These are phyloP conservation scores for Borovskyia barvae DNA, from an alignment of 208 protist genomes.

Conservation along the genomic window DNA sequence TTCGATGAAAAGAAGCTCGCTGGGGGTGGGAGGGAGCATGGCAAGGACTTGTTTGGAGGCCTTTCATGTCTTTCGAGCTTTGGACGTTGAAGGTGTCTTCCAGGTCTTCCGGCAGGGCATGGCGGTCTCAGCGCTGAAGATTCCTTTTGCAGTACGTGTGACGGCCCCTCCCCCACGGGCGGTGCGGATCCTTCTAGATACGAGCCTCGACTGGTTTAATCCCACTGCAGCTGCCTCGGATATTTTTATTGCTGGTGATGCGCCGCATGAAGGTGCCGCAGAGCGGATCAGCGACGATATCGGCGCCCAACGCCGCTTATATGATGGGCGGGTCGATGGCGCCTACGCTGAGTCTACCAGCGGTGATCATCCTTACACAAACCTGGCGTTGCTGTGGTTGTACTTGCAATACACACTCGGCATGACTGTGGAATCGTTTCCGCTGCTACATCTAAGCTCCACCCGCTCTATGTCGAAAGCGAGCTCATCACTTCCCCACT, in stretches of 20 bases:
- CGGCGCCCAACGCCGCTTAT: not conserved
- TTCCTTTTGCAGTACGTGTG: constrained; percentile 44
- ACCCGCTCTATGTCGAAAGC: not conserved
- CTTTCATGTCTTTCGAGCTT: constrained; percentile 6
- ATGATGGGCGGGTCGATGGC: too few species aligned
- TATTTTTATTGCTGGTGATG: constrained; percentile 92
- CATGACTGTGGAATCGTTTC: constrained; percentile 48
- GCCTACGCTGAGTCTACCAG: constrained; percentile 85
- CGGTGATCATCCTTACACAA: constrained; percentile 96
- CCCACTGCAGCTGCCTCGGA: constrained; percentile 37
- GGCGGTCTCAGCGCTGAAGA: not conserved
- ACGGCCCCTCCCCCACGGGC: constrained; percentile 63
- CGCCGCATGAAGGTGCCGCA: constrained; percentile 42
- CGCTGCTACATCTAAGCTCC: constrained; percentile 15
- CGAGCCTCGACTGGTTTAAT: constrained; percentile 94
- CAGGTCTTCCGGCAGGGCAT: not conserved
- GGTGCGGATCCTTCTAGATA: constrained; percentile 92
- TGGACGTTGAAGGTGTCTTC: constrained; percentile 12
- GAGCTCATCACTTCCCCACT: not conserved
- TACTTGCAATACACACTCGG: constrained; percentile 41
- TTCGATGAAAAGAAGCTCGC: too few species aligned
- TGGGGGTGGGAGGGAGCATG: too few species aligned
- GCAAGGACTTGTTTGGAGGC: too few species aligned
- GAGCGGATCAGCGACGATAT: not conserved
- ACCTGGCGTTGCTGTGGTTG: constrained; percentile 85